Evolutionary conservation across 2,329 filamentous ascomycete species (phyloP).

Genomic region (Xylariaceae sp.): DNA sequence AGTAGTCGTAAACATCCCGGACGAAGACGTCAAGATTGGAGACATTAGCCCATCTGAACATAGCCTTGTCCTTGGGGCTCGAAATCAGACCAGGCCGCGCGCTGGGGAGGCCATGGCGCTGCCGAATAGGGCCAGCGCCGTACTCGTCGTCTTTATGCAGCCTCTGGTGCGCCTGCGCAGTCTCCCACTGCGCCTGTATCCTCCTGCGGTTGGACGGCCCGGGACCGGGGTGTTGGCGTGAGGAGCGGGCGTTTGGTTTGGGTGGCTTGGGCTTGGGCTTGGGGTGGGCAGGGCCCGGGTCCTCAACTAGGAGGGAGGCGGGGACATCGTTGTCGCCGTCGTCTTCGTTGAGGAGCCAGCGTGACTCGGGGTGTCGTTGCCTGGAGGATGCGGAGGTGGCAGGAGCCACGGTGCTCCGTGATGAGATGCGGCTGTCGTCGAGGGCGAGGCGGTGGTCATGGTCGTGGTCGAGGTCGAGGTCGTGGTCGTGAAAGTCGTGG

Average conservation of each 20-base stretch:
- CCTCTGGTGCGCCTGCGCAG: constrained; percentile 50
- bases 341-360: constrained; percentile 33
- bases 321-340: constrained; percentile 59
- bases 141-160: constrained; percentile 42
- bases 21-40: constrained; percentile 87
- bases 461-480: constrained; percentile 35
- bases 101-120: constrained; percentile 16
- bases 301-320: constrained; percentile 61
- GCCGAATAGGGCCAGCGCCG: constrained; percentile 15
- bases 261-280: constrained; percentile 24
- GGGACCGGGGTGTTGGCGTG: constrained; percentile 33
- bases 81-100: constrained; percentile 24
- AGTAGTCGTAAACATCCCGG: constrained; percentile 82
- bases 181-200: constrained; percentile 53
- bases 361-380: constrained; percentile 19
- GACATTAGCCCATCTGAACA: constrained; percentile 93
- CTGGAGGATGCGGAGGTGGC: constrained; percentile 8
- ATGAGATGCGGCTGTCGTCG: constrained; percentile 46
- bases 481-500: constrained; percentile 50
- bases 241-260: constrained; percentile 19
- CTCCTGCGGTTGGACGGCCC: constrained; percentile 44
- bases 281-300: constrained; percentile 27
- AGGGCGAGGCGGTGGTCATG: constrained; percentile 40
- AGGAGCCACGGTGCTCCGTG: constrained; percentile 35
- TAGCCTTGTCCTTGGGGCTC: constrained; percentile 66